Evolutionary conservation across 2,329 filamentous ascomycete genomes (phyloP).

Genomic region (Ceratocystis cacaofunesta): DNA sequence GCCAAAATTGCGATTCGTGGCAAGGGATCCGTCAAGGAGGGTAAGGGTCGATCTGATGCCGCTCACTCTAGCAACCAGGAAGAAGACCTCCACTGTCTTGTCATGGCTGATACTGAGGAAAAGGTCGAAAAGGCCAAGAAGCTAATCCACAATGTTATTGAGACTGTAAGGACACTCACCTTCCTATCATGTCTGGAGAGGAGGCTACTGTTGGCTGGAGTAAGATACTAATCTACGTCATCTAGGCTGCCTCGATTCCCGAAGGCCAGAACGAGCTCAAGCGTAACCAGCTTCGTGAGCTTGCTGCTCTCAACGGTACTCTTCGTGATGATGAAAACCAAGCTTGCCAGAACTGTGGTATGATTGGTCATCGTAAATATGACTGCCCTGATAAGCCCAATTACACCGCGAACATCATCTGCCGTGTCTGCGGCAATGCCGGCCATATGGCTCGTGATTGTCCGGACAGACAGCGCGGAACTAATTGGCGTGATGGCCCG

Average conservation of each 20-base stretch:
- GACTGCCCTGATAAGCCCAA: constrained; percentile 96
- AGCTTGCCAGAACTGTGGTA: constrained; percentile 96
- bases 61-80: constrained; percentile 99
- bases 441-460: constrained; percentile 98
- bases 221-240: background rate
- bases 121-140: constrained; percentile 99
- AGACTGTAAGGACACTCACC: constrained; percentile 59
- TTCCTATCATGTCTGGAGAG: background rate
- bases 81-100: constrained; percentile 95
- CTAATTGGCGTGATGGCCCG: constrained; percentile 63
- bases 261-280: constrained; percentile 99
- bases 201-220: too few species aligned
- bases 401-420: constrained; percentile 98
- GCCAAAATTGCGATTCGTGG: constrained; percentile 99
- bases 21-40: constrained; percentile 99
- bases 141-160: constrained; percentile 94
- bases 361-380: constrained; percentile 98
- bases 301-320: constrained; percentile 95
- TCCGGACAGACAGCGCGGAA: constrained; percentile 80
- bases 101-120: constrained; percentile 99
- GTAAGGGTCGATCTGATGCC: constrained; percentile 95
- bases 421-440: constrained; percentile 92
- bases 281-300: constrained; percentile 93
- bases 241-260: constrained; percentile 86
- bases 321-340: constrained; percentile 98